Conservation (phyloP, 768 basidiomycete species). For the Gautieria morchelliformis region DNA sequence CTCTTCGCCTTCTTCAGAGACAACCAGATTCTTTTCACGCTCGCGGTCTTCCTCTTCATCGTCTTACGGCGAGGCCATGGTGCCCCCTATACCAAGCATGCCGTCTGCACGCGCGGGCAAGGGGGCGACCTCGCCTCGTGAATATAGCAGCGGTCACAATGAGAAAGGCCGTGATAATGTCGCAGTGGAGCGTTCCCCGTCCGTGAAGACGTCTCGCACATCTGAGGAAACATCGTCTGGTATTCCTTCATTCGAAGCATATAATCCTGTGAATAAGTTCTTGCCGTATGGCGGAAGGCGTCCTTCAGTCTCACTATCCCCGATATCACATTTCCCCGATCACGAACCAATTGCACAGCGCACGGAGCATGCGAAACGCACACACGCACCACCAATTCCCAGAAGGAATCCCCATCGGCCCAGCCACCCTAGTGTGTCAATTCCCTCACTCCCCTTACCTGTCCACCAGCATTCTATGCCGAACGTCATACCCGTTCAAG, state of each 20-base stretch:
- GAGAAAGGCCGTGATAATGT: background rate
- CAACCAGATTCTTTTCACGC: slow-evolving; percentile 21
- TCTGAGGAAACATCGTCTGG: background rate
- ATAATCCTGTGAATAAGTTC: slow-evolving; percentile 5
- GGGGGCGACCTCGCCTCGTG: background rate
- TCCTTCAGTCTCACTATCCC: background rate
- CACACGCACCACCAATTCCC: slow-evolving; percentile 1
- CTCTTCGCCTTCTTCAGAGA: slow-evolving; percentile 49
- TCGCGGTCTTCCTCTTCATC: slow-evolving; percentile 42
- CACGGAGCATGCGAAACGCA: background rate
- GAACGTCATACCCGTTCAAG: background rate
- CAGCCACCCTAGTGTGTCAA: background rate
- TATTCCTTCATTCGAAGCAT: slow-evolving; percentile 2
- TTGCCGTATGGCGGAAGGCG: background rate
- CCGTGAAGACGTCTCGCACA: slow-evolving; percentile 22
- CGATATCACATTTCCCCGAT: background rate
- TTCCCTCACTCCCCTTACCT: background rate
- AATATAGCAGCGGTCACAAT: background rate
- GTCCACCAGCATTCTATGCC: background rate
- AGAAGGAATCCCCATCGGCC: background rate
- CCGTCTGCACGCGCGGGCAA: slow-evolving; percentile 16
- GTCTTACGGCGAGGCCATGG: slow-evolving; percentile 37
- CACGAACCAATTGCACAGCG: background rate
- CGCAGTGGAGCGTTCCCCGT: background rate
- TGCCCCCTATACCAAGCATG: slow-evolving; percentile 28